phyloP scores from a whole-genome alignment of 2,329 filamentous ascomycete species.

The Colletotrichum ledebouriae region DNA sequence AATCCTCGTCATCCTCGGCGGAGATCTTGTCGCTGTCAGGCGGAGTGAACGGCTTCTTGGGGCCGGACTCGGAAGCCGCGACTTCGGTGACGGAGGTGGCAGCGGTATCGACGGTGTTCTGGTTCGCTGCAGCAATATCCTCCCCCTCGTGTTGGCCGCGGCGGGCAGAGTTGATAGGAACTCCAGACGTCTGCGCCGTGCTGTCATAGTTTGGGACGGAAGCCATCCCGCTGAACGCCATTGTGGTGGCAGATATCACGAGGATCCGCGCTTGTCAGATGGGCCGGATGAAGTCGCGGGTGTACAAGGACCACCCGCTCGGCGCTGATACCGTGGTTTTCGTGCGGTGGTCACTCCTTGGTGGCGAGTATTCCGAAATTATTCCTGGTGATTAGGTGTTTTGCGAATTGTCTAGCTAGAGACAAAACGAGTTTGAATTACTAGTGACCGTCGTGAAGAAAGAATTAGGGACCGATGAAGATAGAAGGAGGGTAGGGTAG shows the following conservation, averaged over 20 bases:
- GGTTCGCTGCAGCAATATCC: conserved; percentile 45
- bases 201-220: conserved; percentile 62
- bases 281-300: conserved; percentile 6
- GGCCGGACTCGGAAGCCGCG: conserved; percentile 46
- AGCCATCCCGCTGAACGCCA: conserved; percentile 58
- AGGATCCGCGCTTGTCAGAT: conserved; percentile 19
- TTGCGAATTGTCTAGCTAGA: conserved; percentile 12
- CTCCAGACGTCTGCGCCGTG: conserved; percentile 59
- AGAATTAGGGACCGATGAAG: conserved; percentile 3
- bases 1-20: conserved; percentile 54
- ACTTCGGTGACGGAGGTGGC: conserved; percentile 55
- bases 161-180: conserved; percentile 49
- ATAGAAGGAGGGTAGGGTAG: not conserved
- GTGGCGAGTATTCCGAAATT: not conserved
- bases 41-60: conserved; percentile 33
- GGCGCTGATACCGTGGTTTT: conserved; percentile 5
- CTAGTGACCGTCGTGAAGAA: conserved; percentile 34
- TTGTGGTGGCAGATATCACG: conserved; percentile 40
- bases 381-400: conserved; percentile 26
- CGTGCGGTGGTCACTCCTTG: conserved; percentile 1
- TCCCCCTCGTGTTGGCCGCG: conserved; percentile 48
- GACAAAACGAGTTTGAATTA: not conserved
- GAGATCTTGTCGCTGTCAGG: conserved; percentile 47
- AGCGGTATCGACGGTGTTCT: conserved; percentile 51
- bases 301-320: conserved; percentile 27